Percentiles rank a stretch among this genome's conserved stretches.
These are phyloP conservation scores for Flaveria floridana DNA, from an alignment of 140 eudicot species.

Conservation along the genomic window DNA sequence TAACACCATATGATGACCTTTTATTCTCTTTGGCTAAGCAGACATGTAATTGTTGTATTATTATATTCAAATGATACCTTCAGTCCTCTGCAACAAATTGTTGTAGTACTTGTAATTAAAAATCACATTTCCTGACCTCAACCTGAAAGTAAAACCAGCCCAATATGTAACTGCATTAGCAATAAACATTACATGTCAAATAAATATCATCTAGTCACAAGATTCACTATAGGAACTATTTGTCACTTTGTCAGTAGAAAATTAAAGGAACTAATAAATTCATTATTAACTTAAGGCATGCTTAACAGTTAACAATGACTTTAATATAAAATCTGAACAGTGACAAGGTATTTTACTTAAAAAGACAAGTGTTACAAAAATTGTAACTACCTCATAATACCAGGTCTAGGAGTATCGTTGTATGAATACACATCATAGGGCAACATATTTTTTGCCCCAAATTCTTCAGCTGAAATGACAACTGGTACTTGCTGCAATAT, in stretches of 20 bases:
- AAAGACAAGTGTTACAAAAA: slow-evolving; percentile 4
- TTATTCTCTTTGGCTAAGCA: not conserved
- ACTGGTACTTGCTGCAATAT: slow-evolving; percentile 69
- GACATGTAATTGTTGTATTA: not conserved
- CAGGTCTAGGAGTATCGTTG: slow-evolving; percentile 58
- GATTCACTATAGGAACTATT: not conserved
- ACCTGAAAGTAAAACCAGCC: slow-evolving; percentile 46
- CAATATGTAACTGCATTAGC: slow-evolving; percentile 22
- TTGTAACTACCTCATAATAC: slow-evolving; percentile 53
- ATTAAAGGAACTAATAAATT: not conserved
- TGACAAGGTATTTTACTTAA: not conserved
- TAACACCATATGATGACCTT: not conserved
- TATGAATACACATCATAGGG: slow-evolving; percentile 58
- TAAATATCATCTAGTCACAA: slow-evolving; percentile 13
- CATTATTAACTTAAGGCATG: not conserved
- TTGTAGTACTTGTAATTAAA: slow-evolving; percentile 79
- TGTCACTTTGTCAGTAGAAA: not conserved
- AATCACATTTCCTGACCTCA: slow-evolving; percentile 86
- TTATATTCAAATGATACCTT: slow-evolving; percentile 53
- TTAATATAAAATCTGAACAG: not conserved
- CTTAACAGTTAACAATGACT: not conserved
- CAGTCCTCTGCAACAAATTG: slow-evolving; percentile 83
- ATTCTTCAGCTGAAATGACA: slow-evolving; percentile 64
- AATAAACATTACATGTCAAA: slow-evolving; percentile 7
- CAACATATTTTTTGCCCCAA: slow-evolving; percentile 62